phyloP scores from a whole-genome alignment of 2,329 filamentous ascomycete genomes.

The Chaetomiaceae sp. region DNA sequence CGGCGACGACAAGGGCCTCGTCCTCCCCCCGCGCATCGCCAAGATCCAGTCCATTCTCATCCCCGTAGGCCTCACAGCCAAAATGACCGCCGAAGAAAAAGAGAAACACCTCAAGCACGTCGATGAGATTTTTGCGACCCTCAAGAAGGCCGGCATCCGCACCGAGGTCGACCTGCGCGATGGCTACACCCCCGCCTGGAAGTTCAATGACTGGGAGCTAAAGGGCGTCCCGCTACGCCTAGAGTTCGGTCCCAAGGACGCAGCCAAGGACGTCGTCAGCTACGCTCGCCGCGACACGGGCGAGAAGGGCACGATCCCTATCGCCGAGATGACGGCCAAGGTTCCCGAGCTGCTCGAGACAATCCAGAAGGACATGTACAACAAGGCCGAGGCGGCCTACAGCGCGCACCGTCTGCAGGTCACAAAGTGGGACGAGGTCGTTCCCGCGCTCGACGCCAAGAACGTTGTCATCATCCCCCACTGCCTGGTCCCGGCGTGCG shows the following conservation, averaged over 20 bases:
- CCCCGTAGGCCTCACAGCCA: conserved; percentile 88
- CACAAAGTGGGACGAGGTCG: conserved; percentile 85
- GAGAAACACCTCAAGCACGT: conserved; percentile 72
- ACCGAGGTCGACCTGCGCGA: conserved; percentile 80
- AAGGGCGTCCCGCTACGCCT: conserved; percentile 91
- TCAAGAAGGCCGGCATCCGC: conserved; percentile 72
- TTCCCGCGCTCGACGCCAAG: conserved; percentile 84
- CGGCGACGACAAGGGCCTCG: conserved; percentile 90
- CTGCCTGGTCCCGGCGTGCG: conserved; percentile 71
- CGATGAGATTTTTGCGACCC: conserved; percentile 61
- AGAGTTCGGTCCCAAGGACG: conserved; percentile 94
- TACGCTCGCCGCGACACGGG: conserved; percentile 82
- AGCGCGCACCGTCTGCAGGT: conserved; percentile 74
- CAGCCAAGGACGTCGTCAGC: conserved; percentile 77
- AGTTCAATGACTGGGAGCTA: conserved; percentile 98
- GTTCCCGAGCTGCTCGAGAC: conserved; percentile 80
- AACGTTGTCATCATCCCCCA: conserved; percentile 90
- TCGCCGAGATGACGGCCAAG: conserved; percentile 67
- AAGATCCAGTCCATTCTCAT: conserved; percentile 83
- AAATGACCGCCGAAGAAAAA: conserved; percentile 74
- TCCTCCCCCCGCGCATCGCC: conserved; percentile 85
- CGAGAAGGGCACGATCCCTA: conserved; percentile 74
- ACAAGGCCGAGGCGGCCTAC: conserved; percentile 73
- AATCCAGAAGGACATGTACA: conserved; percentile 80
- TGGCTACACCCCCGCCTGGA: conserved; percentile 90